Percentiles rank a stretch among this genome's conserved stretches.
Conservation (phyloP, 768 basidiomycete genomes). For the Lyophyllum shimeji region DNA sequence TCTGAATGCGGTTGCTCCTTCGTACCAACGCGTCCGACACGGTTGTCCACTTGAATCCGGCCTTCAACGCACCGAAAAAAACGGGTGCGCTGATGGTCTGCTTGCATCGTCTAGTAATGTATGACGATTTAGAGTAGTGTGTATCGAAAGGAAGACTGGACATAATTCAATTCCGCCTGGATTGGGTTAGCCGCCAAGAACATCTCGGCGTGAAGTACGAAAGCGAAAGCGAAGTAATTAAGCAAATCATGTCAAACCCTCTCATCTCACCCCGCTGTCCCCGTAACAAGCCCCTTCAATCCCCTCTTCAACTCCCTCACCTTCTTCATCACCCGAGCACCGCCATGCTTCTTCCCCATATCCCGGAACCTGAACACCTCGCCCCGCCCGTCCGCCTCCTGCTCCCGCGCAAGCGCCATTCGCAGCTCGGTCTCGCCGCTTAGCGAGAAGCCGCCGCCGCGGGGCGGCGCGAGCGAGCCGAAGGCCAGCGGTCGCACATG, state of each 20-base stretch:
- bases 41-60: too few relatives aligned
- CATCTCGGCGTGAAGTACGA: not conserved
- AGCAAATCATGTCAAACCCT: not conserved
- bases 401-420: constrained; percentile 49
- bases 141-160: too few relatives aligned
- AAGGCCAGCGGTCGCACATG: constrained; percentile 20
- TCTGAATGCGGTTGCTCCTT: too few relatives aligned
- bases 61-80: too few relatives aligned
- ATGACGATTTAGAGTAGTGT: too few relatives aligned
- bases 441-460: constrained; percentile 51
- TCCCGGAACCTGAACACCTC: constrained; percentile 20
- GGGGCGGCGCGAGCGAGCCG: constrained; percentile 21
- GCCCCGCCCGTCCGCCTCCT: constrained; percentile 17
- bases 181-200: too few relatives aligned
- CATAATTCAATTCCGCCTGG: too few relatives aligned
- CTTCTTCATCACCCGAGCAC: constrained; percentile 10
- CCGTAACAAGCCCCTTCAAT: constrained; percentile 30
- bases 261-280: not conserved
- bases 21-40: too few relatives aligned
- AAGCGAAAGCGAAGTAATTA: not conserved
- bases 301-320: constrained; percentile 14
- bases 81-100: too few relatives aligned
- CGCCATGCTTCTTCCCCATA: constrained; percentile 12
- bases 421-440: constrained; percentile 61
- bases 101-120: too few relatives aligned